These are phyloP conservation scores for Ustilago shanxiensis DNA, from an alignment of 1,284 basidiomycete species.

Conservation along the genomic window DNA sequence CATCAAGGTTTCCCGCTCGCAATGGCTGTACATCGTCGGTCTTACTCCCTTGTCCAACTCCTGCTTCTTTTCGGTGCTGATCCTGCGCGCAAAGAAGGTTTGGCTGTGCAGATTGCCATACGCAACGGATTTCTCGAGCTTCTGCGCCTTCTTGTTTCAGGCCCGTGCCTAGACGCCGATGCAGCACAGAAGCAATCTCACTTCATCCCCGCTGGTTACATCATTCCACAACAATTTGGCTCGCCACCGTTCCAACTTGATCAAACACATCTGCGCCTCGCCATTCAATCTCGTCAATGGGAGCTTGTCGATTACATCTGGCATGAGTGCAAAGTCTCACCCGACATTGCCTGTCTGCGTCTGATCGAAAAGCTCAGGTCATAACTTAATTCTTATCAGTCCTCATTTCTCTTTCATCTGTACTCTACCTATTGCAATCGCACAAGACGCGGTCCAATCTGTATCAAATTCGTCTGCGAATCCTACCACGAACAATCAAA, in stretches of 20 bases:
- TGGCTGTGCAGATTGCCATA: slow-evolving; percentile 44
- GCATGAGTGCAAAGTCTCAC: slow-evolving; percentile 33
- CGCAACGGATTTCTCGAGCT: slow-evolving; percentile 23
- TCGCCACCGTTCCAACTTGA: slow-evolving; percentile 13
- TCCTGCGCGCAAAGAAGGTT: slow-evolving; percentile 27
- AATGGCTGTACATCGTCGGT: slow-evolving; percentile 39
- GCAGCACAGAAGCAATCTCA: neutral
- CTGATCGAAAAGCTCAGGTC: slow-evolving; percentile 37
- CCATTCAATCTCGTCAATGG: slow-evolving; percentile 31
- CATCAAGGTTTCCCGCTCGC: slow-evolving; percentile 44
- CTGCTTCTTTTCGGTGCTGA: slow-evolving; percentile 37
- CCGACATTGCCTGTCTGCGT: slow-evolving; percentile 34
- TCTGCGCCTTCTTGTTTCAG: slow-evolving; percentile 27
- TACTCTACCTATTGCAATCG: too few species aligned
- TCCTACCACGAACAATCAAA: neutral
- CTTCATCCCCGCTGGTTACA: neutral
- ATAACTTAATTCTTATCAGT: neutral
- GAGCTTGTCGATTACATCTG: slow-evolving; percentile 45
- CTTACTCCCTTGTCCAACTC: slow-evolving; percentile 28
- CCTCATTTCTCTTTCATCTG: too few species aligned
- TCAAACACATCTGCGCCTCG: slow-evolving; percentile 20
- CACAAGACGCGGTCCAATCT: too few species aligned
- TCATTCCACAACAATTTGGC: neutral
- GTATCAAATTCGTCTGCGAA: neutral
- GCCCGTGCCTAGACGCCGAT: slow-evolving; percentile 14